phyloP scores from a whole-genome alignment of 2,329 filamentous ascomycete species.

The Drechmeria coniospora region DNA sequence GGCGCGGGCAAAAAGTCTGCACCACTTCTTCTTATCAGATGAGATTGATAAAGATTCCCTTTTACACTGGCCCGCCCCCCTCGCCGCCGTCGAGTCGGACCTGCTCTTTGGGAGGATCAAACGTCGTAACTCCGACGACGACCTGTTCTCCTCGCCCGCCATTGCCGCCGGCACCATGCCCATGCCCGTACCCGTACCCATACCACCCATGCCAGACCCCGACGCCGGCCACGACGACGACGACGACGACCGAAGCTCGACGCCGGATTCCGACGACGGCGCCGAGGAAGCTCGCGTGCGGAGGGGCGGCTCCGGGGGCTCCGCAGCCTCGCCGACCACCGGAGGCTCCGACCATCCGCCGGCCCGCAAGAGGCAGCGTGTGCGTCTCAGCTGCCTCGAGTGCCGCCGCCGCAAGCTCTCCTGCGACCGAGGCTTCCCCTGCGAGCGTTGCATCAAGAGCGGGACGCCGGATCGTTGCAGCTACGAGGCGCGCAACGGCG shows the following conservation, averaged over 20 bases:
- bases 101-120: conserved; percentile 4
- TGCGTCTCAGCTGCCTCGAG: conserved; percentile 43
- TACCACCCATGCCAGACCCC: too few species aligned
- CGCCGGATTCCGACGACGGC: conserved; percentile 21
- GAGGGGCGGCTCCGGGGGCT: too few species aligned
- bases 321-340: too few species aligned
- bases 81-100: conserved; percentile 3
- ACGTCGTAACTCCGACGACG: conserved; percentile 21
- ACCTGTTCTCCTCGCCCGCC: conserved; percentile 2
- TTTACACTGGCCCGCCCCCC: conserved; percentile 13
- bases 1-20: conserved; percentile 12
- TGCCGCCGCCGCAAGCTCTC: conserved; percentile 46
- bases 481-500: conserved; percentile 40
- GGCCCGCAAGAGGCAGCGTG: conserved; percentile 41
- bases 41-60: conserved; percentile 23
- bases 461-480: conserved; percentile 44
- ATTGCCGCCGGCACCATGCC: too few species aligned
- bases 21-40: conserved; percentile 19
- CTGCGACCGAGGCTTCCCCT: conserved; percentile 45
- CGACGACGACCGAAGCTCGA: conserved; percentile 21
- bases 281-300: too few species aligned
- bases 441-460: conserved; percentile 46
- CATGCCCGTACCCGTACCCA: too few species aligned
- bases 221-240: conserved; percentile 2
- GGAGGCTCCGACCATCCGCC: conserved; percentile 18